Evolutionary conservation across 352 stramenopile genomes (phyloP).

Genomic region (Globisporangium ultimum): DNA sequence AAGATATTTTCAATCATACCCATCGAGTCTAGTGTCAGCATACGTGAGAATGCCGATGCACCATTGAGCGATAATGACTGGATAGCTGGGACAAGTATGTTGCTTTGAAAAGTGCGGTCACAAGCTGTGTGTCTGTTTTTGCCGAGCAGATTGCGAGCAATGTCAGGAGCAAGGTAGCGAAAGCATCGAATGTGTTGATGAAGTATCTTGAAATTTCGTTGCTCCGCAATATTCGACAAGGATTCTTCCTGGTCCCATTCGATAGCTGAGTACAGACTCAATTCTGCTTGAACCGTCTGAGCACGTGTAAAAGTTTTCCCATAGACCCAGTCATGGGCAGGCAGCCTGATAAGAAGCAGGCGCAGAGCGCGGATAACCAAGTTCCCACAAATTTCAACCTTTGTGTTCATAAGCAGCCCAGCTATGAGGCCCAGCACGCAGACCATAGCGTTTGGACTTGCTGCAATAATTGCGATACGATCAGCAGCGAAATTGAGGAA

Average conservation of each 20-base stretch:
- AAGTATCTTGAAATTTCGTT: neutral
- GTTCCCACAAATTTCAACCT: neutral
- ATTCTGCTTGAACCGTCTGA: neutral
- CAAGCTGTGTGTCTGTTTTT: neutral
- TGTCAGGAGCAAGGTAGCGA: neutral
- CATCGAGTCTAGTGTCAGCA: neutral
- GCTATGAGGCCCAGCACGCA: neutral
- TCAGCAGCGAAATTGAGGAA: neutral
- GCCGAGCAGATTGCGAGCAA: conserved; percentile 4
- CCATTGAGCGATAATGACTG: neutral
- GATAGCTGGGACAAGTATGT: conserved; percentile 2
- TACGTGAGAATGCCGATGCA: neutral
- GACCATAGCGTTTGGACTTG: neutral
- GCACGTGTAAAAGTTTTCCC: neutral
- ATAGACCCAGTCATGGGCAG: neutral
- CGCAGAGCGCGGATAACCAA: neutral
- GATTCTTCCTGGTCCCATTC: neutral
- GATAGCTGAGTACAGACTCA: neutral
- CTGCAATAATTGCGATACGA: neutral
- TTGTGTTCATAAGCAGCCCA: neutral
- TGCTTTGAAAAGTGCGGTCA: conserved; percentile 1
- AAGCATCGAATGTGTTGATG: conserved; percentile 14
- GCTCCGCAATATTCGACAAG: neutral
- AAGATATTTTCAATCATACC: neutral
- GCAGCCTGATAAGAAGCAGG: neutral